Conservation (phyloP, 148 eudicot genomes). For the Silene uniflora region DNA sequence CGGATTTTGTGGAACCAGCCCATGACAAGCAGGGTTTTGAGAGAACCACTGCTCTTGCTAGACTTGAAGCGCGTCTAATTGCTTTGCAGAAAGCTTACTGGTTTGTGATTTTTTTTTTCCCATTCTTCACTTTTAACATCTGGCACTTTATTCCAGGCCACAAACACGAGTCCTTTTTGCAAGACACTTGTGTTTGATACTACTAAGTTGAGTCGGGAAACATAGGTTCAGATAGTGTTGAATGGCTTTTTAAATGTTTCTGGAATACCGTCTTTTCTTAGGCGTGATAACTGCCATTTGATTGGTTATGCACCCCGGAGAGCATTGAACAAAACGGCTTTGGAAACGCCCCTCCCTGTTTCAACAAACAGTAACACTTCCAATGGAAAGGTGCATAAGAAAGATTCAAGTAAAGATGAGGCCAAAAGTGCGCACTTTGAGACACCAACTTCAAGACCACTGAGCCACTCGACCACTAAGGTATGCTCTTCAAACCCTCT, state of each 20-base stretch:
- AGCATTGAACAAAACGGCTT: slow-evolving; percentile 22
- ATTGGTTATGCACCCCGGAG: slow-evolving; percentile 65
- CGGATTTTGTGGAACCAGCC: slow-evolving; percentile 81
- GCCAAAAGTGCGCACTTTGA: slow-evolving; percentile 5
- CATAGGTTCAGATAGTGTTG: background rate
- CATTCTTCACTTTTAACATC: too few species aligned
- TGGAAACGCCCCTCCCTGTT: slow-evolving; percentile 18
- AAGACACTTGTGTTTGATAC: background rate
- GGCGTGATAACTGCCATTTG: slow-evolving; percentile 57
- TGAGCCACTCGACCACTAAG: slow-evolving; percentile 6
- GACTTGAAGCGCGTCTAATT: slow-evolving; percentile 56
- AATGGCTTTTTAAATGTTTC: background rate
- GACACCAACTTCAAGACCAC: slow-evolving; percentile 8
- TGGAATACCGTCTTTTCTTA: slow-evolving; percentile 13
- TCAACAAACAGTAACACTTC: slow-evolving; percentile 24
- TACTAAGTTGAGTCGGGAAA: background rate
- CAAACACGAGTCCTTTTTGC: too few species aligned
- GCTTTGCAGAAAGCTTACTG: slow-evolving; percentile 58
- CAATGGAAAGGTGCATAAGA: background rate
- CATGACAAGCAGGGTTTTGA: slow-evolving; percentile 89
- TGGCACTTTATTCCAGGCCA: too few species aligned
- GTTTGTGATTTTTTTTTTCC: slow-evolving; percentile 24
- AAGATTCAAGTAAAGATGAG: slow-evolving; percentile 19
- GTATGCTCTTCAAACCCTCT: slow-evolving; percentile 4
- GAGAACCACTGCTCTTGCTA: slow-evolving; percentile 57